Conservation (phyloP, 2,329 filamentous ascomycete species). For the Fonsecaea pedrosoi region DNA sequence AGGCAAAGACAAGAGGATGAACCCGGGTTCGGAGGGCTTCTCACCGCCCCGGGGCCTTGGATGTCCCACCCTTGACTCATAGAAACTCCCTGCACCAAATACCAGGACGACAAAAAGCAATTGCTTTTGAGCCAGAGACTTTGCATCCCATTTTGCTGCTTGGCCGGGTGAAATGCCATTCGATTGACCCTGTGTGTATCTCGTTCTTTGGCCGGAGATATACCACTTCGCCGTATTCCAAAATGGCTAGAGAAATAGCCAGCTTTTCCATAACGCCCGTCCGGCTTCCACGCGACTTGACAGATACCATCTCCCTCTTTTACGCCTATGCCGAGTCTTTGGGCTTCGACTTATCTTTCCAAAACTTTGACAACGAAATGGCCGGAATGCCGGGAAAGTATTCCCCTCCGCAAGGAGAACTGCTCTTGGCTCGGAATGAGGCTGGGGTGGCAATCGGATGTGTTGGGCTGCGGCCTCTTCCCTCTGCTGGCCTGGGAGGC, state of each 20-base stretch:
- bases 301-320: conserved; percentile 52
- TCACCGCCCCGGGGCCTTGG: not conserved
- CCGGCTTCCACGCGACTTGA: conserved; percentile 51
- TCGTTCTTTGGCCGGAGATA: not conserved
- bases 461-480: conserved; percentile 36
- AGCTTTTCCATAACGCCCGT: conserved; percentile 43
- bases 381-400: conserved; percentile 63
- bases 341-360: conserved; percentile 63
- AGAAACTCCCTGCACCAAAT: not conserved
- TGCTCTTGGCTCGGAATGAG: conserved; percentile 55
- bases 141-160: not conserved
- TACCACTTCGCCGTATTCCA: not conserved
- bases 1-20: not conserved
- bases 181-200: not conserved
- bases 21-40: too few species aligned
- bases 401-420: conserved; percentile 52
- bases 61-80: not conserved
- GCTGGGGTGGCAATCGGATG: conserved; percentile 36
- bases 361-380: conserved; percentile 62
- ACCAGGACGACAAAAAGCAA: conserved; percentile 16
- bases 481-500: not conserved
- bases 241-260: conserved; percentile 9
- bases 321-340: conserved; percentile 54
- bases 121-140: not conserved
- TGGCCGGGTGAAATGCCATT: not conserved